phyloP scores from a whole-genome alignment of 495 filamentous ascomycete species.

The Trypethelium eluteriae region DNA sequence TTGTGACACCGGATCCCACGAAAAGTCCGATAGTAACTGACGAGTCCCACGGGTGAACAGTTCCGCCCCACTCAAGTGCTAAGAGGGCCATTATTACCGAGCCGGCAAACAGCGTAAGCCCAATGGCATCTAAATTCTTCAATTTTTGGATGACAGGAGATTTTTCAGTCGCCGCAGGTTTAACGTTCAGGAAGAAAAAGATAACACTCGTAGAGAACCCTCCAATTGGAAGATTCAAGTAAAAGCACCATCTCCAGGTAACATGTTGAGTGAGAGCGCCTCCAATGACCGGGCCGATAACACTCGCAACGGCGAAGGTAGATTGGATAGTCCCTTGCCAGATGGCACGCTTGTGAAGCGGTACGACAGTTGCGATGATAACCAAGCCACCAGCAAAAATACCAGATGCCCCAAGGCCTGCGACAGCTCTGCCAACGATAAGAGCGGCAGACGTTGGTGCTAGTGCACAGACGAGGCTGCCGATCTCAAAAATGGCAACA shows the following conservation, averaged over 20 bases:
- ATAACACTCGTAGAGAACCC: conserved; percentile 43
- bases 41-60: conserved; percentile 41
- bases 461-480: conserved; percentile 71
- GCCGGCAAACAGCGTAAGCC: conserved; percentile 41
- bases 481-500: conserved; percentile 73
- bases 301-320: conserved; percentile 70
- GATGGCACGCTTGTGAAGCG: conserved; percentile 60
- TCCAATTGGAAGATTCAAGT: conserved; percentile 59
- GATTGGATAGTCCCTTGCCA: conserved; percentile 68
- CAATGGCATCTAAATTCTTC: conserved; percentile 42
- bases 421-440: conserved; percentile 78
- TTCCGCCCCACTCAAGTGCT: conserved; percentile 44
- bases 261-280: conserved; percentile 27
- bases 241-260: conserved; percentile 46
- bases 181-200: conserved; percentile 44
- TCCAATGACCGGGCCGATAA: conserved; percentile 30
- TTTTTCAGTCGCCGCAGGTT: conserved; percentile 38
- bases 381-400: conserved; percentile 77
- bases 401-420: conserved; percentile 73
- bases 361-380: conserved; percentile 70
- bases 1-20: conserved; percentile 41
- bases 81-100: conserved; percentile 44
- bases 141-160: conserved; percentile 25
- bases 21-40: conserved; percentile 45
- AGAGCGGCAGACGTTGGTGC: conserved; percentile 66